Conservation (phyloP, 2,329 filamentous ascomycete genomes). For the Aspergillus phoenicis region DNA sequence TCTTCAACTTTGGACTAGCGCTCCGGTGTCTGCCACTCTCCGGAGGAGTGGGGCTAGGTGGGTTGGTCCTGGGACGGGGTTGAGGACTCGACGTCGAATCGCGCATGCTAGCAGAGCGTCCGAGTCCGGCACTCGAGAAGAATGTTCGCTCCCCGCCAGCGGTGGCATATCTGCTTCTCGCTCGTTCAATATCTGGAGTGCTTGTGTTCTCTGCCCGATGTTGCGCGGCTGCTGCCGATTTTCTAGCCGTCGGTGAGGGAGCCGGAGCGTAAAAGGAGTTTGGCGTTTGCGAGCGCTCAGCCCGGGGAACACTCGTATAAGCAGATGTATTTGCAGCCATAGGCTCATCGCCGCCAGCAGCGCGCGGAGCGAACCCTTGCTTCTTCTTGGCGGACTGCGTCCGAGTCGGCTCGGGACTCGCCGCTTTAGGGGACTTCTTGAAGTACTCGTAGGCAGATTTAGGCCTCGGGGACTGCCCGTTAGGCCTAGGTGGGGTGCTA, state of each 20-base stretch:
- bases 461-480: conserved; percentile 31
- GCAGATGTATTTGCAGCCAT: conserved; percentile 57
- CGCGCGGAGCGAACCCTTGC: conserved; percentile 61
- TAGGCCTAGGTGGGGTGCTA: conserved; percentile 26
- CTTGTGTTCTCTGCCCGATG: conserved; percentile 30
- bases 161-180: conserved; percentile 58
- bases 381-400: conserved; percentile 53
- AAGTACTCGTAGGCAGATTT: conserved; percentile 46
- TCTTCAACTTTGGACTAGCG: conserved; percentile 46
- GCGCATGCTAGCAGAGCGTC: conserved; percentile 57
- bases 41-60: conserved; percentile 36
- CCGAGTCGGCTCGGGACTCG: conserved; percentile 40
- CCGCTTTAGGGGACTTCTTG: conserved; percentile 34
- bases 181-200: conserved; percentile 51
- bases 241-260: conserved; percentile 45
- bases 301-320: conserved; percentile 44
- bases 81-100: conserved; percentile 48
- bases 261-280: conserved; percentile 41
- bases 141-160: conserved; percentile 60
- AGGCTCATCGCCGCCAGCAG: conserved; percentile 62
- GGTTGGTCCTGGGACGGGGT: conserved; percentile 39
- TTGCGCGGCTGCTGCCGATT: conserved; percentile 40
- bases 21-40: conserved; percentile 44
- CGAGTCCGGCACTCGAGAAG: conserved; percentile 54
- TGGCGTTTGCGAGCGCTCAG: conserved; percentile 36